A percentile compares a stretch with the other conserved stretches of the same genome.
These are phyloP conservation scores for Zygnema cylindricum DNA, from an alignment of 139 green algal genomes.

Conservation along the genomic window DNA sequence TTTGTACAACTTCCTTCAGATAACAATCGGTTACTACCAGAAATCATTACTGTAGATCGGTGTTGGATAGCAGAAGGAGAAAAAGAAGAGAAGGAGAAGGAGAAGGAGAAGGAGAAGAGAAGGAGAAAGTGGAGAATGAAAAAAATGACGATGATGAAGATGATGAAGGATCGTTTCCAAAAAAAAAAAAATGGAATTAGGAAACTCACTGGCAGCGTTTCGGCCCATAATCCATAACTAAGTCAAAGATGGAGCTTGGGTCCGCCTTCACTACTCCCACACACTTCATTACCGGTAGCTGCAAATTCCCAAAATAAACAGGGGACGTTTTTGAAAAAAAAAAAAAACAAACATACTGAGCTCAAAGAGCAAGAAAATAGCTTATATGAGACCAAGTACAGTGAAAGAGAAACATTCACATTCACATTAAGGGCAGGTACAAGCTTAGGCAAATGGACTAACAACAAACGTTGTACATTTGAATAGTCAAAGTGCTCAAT, in stretches of 20 bases:
- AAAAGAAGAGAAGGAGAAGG: no score
- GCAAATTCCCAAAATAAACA: not conserved
- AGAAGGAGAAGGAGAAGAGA: no score
- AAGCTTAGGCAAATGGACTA: not conserved
- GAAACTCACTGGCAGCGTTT: slow-evolving; percentile 32
- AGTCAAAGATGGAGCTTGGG: slow-evolving; percentile 26
- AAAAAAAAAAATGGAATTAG: not conserved
- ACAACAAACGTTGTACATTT: no score
- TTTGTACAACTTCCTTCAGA: no score
- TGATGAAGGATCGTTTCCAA: no score
- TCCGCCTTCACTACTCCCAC: slow-evolving; percentile 48
- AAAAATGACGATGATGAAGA: no score
- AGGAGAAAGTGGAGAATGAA: no score
- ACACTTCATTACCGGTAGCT: slow-evolving; percentile 46
- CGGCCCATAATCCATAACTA: slow-evolving; percentile 31
- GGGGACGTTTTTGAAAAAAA: not conserved
- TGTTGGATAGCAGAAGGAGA: no score
- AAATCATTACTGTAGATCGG: no score
- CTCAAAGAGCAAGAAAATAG: not conserved
- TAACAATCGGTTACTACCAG: no score
- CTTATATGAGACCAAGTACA: not conserved
- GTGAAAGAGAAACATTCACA: not conserved
- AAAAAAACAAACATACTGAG: slow-evolving; percentile 7
- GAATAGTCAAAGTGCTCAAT: no score
- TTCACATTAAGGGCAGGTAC: not conserved